Evolutionary conservation across 768 basidiomycete species (phyloP).

Genomic region (Tephrocybe sp.): DNA sequence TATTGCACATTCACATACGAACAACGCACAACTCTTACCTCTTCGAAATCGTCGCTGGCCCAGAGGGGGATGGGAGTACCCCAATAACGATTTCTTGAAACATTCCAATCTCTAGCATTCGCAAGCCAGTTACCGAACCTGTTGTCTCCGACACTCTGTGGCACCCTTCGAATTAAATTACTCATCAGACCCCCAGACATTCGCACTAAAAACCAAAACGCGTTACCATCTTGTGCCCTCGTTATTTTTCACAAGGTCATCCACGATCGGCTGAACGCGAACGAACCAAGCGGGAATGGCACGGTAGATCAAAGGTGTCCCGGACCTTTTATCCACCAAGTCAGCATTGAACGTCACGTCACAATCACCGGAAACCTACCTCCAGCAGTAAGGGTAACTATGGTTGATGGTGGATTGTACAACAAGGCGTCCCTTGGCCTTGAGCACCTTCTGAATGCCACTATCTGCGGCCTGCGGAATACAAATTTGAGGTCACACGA

Average conservation of each 20-base stretch:
- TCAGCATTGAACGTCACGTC: neutral
- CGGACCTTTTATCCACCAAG: slow-evolving; percentile 57
- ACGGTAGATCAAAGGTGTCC: slow-evolving; percentile 93
- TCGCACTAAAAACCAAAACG: slow-evolving; percentile 2
- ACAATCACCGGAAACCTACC: slow-evolving; percentile 41
- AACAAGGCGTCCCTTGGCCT: slow-evolving; percentile 83
- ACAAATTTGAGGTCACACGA: slow-evolving; percentile 1
- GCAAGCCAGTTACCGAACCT: slow-evolving; percentile 97
- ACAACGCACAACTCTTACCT: slow-evolving; percentile 46
- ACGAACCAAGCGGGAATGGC: slow-evolving; percentile 98
- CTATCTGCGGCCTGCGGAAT: slow-evolving; percentile 83
- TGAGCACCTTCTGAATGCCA: slow-evolving; percentile 87
- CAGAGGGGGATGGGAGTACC: slow-evolving; percentile 97
- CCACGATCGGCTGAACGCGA: slow-evolving; percentile 79
- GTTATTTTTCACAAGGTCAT: slow-evolving; percentile 89
- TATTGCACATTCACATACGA: neutral
- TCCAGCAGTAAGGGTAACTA: slow-evolving; percentile 97
- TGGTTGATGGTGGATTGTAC: slow-evolving; percentile 86
- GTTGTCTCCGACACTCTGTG: slow-evolving; percentile 84
- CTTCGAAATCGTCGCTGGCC: slow-evolving; percentile 90
- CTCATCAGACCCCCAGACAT: neutral
- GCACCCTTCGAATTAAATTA: slow-evolving; percentile 64
- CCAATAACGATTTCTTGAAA: slow-evolving; percentile 99
- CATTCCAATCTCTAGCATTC: slow-evolving; percentile 99
- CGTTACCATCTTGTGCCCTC: slow-evolving; percentile 84